phyloP scores from a whole-genome alignment of 345 rosid genomes.

The Pugionium cornutum region DNA sequence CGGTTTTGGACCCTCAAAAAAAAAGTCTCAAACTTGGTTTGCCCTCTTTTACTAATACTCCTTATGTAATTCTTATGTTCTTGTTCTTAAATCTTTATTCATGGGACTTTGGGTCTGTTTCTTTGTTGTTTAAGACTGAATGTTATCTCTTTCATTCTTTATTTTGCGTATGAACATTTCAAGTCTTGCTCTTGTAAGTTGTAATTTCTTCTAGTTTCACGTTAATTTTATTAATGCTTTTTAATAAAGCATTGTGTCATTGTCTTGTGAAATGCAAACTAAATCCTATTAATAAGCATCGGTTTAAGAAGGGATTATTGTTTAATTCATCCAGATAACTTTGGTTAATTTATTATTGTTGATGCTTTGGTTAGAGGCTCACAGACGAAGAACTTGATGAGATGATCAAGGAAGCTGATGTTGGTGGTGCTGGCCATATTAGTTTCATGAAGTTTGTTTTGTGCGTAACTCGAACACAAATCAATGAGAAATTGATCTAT shows the following conservation, averaged over 20 bases:
- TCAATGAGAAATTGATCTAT: no score
- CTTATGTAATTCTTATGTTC: constrained; percentile 35
- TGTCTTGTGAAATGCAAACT: constrained; percentile 29
- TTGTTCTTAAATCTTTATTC: constrained; percentile 21
- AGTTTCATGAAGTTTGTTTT: constrained; percentile 73
- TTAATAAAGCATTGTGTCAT: constrained; percentile 25
- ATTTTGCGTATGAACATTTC: constrained; percentile 20
- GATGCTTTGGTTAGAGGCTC: constrained; percentile 66
- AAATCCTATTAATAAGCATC: not conserved
- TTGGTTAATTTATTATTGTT: not conserved
- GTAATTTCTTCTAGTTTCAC: constrained; percentile 31
- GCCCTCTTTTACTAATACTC: constrained; percentile 14
- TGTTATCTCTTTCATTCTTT: constrained; percentile 23
- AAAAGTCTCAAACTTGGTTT: constrained; percentile 11
- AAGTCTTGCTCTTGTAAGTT: constrained; percentile 22
- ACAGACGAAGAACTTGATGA: constrained; percentile 84
- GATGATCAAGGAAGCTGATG: constrained; percentile 89
- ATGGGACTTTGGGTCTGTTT: constrained; percentile 28
- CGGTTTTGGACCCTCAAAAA: not conserved
- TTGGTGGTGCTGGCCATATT: constrained; percentile 83
- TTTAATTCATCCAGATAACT: not conserved
- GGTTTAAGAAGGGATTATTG: not conserved
- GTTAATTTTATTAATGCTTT: constrained; percentile 23
- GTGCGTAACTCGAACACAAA: no score
- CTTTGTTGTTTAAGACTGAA: constrained; percentile 23